A percentile compares a stretch with the other conserved stretches of the same genome.
These are phyloP conservation scores for Diaporthe eres DNA, from an alignment of 2,329 filamentous ascomycete species.

Conservation along the genomic window DNA sequence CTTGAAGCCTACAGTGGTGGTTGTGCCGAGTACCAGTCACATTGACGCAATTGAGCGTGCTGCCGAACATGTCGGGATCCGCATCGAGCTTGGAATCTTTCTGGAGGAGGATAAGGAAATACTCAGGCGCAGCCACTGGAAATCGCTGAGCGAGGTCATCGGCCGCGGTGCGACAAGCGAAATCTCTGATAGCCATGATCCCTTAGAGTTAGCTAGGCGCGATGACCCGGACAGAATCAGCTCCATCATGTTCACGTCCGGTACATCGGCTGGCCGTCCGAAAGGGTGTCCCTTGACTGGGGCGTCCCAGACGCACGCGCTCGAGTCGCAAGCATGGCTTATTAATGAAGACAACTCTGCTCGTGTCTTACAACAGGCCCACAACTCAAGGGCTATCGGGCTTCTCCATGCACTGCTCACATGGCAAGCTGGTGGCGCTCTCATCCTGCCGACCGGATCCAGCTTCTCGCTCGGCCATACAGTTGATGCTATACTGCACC, in stretches of 20 bases:
- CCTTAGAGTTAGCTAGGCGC: background rate
- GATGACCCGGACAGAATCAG: background rate
- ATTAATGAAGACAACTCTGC: background rate
- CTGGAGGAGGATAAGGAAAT: background rate
- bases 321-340: slow-evolving; percentile 4
- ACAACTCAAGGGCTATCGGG: slow-evolving; percentile 2
- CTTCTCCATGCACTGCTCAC: slow-evolving; percentile 2
- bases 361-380: background rate
- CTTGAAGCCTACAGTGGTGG: background rate
- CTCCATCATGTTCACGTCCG: slow-evolving; percentile 7
- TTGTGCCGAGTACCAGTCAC: background rate
- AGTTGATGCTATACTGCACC: slow-evolving; percentile 8
- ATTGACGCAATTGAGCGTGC: background rate
- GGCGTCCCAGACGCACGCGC: background rate
- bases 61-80: background rate
- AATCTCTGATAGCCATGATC: background rate
- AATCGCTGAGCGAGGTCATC: background rate
- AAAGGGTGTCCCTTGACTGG: slow-evolving; percentile 1
- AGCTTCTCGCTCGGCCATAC: slow-evolving; percentile 3
- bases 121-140: background rate
- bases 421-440: background rate
- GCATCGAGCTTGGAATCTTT: background rate
- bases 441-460: slow-evolving; percentile 5
- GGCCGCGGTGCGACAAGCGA: background rate
- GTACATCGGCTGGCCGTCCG: background rate